These are phyloP conservation scores for Xerocomus spinulosus DNA, from an alignment of 768 basidiomycete species.

Conservation along the genomic window DNA sequence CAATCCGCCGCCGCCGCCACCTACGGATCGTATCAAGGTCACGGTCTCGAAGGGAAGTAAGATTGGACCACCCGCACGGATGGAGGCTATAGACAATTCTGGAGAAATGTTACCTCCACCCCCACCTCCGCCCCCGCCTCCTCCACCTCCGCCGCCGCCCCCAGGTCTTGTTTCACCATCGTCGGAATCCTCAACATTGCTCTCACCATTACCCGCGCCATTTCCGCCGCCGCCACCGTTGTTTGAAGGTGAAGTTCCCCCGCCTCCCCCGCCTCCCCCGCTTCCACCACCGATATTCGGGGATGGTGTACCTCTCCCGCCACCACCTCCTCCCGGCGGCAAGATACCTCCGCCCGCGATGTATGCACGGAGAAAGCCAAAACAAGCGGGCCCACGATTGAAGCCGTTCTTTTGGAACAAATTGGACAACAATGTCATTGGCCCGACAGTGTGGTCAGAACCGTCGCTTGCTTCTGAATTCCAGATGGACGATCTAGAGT, in stretches of 20 bases:
- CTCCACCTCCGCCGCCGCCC: constrained; percentile 16
- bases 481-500: constrained; percentile 66
- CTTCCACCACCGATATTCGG: constrained; percentile 25
- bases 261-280: constrained; percentile 31
- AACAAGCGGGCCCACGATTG: constrained; percentile 46
- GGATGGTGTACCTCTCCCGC: constrained; percentile 18
- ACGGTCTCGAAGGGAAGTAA: constrained; percentile 7
- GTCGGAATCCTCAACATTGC: constrained; percentile 27
- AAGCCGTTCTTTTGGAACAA: constrained; percentile 95
- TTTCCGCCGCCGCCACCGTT: constrained; percentile 38
- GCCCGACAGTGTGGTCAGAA: constrained; percentile 70
- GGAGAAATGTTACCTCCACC: constrained; percentile 11
- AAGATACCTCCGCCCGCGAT: constrained; percentile 29
- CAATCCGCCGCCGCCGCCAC: constrained; percentile 59
- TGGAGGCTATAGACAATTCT: constrained; percentile 8
- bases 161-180: constrained; percentile 5
- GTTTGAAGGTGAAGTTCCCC: not conserved
- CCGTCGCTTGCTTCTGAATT: constrained; percentile 40
- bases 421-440: constrained; percentile 39
- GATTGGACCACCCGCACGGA: constrained; percentile 5
- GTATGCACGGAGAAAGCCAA: constrained; percentile 30
- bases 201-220: constrained; percentile 33
- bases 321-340: constrained; percentile 42
- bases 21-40: constrained; percentile 15
- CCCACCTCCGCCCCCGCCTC: constrained; percentile 23